phyloP scores from a whole-genome alignment of 306 rosid species.

The Ormosia emarginata region DNA sequence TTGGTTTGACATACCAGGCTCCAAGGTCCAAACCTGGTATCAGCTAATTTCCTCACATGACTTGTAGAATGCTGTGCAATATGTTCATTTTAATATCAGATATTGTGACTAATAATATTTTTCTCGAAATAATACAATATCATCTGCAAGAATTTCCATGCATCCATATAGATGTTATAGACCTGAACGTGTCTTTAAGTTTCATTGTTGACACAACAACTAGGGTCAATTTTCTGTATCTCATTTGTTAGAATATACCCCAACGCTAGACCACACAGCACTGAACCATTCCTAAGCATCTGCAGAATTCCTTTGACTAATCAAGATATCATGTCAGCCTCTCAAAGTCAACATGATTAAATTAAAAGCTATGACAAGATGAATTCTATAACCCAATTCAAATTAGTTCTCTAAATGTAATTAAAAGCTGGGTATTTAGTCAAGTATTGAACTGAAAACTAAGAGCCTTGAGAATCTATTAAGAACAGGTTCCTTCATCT shows the following conservation, averaged over 20 bases:
- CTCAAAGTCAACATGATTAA: neutral
- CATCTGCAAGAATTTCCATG: neutral
- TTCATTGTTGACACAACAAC: neutral
- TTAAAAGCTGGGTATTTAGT: constrained; percentile 15
- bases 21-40: no score
- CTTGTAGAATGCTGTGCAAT: neutral
- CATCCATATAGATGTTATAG: neutral
- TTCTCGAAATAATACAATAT: neutral
- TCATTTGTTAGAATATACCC: neutral
- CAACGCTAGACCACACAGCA: neutral
- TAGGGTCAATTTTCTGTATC: neutral
- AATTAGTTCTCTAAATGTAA: constrained; percentile 30
- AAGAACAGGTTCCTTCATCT: constrained; percentile 36
- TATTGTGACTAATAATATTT: neutral
- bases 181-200: neutral
- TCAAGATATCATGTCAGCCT: neutral
- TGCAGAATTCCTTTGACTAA: constrained; percentile 4
- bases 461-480: constrained; percentile 29
- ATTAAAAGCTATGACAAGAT: neutral
- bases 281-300: neutral
- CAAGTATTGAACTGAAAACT: constrained; percentile 38
- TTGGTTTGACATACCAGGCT: neutral
- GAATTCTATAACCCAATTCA: constrained; percentile 29
- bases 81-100: neutral
- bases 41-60: neutral